Evolutionary conservation across 2,329 filamentous ascomycete species (phyloP).

Genomic region (Venturia carpophila): DNA sequence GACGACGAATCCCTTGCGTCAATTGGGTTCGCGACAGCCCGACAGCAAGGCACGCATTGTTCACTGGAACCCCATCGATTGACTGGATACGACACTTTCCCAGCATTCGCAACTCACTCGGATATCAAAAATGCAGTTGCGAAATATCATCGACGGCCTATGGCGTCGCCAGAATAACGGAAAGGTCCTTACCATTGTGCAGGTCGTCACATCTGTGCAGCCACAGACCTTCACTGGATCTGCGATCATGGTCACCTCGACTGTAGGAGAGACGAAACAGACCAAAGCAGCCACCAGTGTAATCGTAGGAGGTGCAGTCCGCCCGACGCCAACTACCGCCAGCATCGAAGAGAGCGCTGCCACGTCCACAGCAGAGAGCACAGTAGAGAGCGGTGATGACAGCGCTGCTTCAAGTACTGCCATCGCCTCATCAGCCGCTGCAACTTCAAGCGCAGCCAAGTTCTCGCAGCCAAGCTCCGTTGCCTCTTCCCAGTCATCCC

Average conservation of each 20-base stretch:
- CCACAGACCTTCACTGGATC: constrained; percentile 45
- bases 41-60: not conserved
- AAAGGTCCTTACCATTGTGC: constrained; percentile 29
- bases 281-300: not conserved
- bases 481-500: not conserved
- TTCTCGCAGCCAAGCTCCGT: not conserved
- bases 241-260: constrained; percentile 26
- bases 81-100: not conserved
- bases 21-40: not conserved
- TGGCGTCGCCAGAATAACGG: constrained; percentile 14
- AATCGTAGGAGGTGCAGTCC: constrained; percentile 10
- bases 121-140: constrained; percentile 1
- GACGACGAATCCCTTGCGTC: too few species aligned
- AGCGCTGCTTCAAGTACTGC: not conserved
- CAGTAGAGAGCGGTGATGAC: not conserved
- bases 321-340: not conserved
- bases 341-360: not conserved
- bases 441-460: not conserved
- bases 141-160: constrained; percentile 18
- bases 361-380: constrained; percentile 1
- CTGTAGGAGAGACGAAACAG: not conserved
- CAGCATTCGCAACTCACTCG: not conserved
- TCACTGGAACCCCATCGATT: not conserved
- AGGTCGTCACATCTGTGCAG: constrained; percentile 46
- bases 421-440: not conserved